Base-by-base conservation (phyloP, 768 basidiomycete genomes). In the Amanita muscaria region DNA sequence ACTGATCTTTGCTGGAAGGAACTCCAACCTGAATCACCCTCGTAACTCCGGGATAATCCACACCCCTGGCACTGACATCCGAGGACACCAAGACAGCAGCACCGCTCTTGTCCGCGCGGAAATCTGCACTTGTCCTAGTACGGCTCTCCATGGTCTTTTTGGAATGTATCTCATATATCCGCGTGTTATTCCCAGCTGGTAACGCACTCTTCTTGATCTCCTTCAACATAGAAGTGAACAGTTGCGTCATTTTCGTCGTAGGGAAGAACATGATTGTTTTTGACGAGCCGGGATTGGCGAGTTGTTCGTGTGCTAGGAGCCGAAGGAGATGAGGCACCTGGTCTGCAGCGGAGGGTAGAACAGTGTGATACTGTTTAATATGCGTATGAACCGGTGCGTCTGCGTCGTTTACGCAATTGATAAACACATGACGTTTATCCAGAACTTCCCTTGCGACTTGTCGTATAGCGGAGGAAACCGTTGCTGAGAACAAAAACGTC, bases 401-500 rank as follows among this genome's bases (percentile, higher is more conserved):
- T 40, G 78, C 74, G 3, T 70, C 67, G 3, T 74, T 63, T 8
- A 85, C 79, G 44, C 80, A 82, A 61, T 93, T 77, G 58, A 96
- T 77, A 62, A 80, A 87, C 33, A 60, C 57, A 60, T 89, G 79
- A 46, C 80, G 73, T 24, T 64, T 63, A 18, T 77, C 65, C 10
- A 94, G 64, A 16, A 76, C 69, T 15, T 68, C 61, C 3, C 71
- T 65, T 1, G 88, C 84, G 46, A 93, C 69, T 55, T 85, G 76
- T 33, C 76, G 77, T 49, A 96, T 83, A 3, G 72, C 71, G 3
- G 61, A 68, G 1, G 86, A 82, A 27, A 93, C 79, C 2, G 90
- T 93, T 18, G 92, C 91, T 11, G 87, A 89, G 64, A 94, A 92
- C 45, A 97, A 69, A 65, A 94, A 83, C 0, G 91, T 94, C 57